phyloP scores from a whole-genome alignment of 2,329 filamentous ascomycete species.

The Hypoxylon sp. region DNA sequence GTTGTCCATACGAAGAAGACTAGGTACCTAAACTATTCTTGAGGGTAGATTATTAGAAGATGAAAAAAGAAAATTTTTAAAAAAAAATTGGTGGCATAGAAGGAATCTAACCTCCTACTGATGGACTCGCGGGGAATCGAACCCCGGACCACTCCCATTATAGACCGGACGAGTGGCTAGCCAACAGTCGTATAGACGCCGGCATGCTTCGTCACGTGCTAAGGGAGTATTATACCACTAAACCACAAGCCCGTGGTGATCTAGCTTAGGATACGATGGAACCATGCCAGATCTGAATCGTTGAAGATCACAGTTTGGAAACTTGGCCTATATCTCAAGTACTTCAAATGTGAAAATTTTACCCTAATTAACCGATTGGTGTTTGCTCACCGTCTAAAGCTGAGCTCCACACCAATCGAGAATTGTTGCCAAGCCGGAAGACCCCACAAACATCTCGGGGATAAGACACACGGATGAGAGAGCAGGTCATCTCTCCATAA shows the following conservation, averaged over 20 bases:
- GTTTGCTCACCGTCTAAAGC: neutral
- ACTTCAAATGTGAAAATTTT: neutral
- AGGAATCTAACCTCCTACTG: slow-evolving; percentile 43
- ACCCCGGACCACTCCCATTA: slow-evolving; percentile 60
- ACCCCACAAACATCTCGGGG: neutral
- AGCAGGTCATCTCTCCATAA: neutral
- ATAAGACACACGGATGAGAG: neutral
- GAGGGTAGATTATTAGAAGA: too few relatives aligned
- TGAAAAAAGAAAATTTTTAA: neutral
- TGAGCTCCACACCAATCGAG: slow-evolving; percentile 4
- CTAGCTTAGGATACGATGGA: neutral
- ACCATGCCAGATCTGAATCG: slow-evolving; percentile 29
- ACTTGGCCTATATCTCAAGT: slow-evolving; percentile 9
- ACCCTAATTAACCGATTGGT: slow-evolving; percentile 38
- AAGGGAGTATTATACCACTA: slow-evolving; percentile 48
- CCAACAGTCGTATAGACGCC: neutral
- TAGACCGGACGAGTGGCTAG: neutral
- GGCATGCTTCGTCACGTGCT: slow-evolving; percentile 18
- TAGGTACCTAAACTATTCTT: too few relatives aligned
- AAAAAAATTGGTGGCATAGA: slow-evolving; percentile 27
- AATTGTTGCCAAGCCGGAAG: neutral
- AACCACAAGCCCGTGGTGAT: slow-evolving; percentile 40
- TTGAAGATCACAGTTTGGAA: neutral
- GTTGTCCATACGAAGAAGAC: too few relatives aligned
- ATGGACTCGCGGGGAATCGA: slow-evolving; percentile 65